phyloP scores from a whole-genome alignment of 306 rosid genomes.

The Hippophae tibetana region DNA sequence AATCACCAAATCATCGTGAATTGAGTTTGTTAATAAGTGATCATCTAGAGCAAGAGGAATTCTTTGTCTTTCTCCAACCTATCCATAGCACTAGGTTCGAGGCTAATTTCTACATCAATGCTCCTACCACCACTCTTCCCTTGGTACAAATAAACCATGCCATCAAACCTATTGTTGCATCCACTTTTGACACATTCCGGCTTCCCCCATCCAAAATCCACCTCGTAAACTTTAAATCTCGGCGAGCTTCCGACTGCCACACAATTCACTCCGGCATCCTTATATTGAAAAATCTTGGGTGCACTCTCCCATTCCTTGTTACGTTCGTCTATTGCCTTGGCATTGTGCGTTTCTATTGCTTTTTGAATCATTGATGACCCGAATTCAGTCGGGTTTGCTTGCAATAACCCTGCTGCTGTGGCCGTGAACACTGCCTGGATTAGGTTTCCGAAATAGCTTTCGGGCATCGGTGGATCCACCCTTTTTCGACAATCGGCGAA shows the following conservation, averaged over 20 bases:
- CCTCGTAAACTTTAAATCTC: constrained; percentile 81
- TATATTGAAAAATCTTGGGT: constrained; percentile 75
- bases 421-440: constrained; percentile 81
- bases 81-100: constrained; percentile 60
- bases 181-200: constrained; percentile 91
- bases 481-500: constrained; percentile 86
- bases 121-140: constrained; percentile 89
- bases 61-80: constrained; percentile 64
- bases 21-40: too few relatives aligned
- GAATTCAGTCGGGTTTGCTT: constrained; percentile 45
- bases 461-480: constrained; percentile 83
- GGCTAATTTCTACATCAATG: constrained; percentile 82
- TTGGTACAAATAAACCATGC: constrained; percentile 77
- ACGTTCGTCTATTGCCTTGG: constrained; percentile 45
- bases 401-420: constrained; percentile 49
- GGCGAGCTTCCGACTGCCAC: constrained; percentile 98
- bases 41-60: constrained; percentile 26
- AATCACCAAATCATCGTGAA: too few relatives aligned
- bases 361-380: constrained; percentile 60
- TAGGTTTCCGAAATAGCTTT: constrained; percentile 74
- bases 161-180: constrained; percentile 74
- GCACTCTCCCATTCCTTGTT: constrained; percentile 85
- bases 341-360: constrained; percentile 52
- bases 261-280: constrained; percentile 91
- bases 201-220: constrained; percentile 84